A percentile compares a stretch with the other conserved stretches of the same genome.
These are phyloP conservation scores for Daldinia bambusicola DNA, from an alignment of 495 filamentous ascomycete species.

Conservation along the genomic window DNA sequence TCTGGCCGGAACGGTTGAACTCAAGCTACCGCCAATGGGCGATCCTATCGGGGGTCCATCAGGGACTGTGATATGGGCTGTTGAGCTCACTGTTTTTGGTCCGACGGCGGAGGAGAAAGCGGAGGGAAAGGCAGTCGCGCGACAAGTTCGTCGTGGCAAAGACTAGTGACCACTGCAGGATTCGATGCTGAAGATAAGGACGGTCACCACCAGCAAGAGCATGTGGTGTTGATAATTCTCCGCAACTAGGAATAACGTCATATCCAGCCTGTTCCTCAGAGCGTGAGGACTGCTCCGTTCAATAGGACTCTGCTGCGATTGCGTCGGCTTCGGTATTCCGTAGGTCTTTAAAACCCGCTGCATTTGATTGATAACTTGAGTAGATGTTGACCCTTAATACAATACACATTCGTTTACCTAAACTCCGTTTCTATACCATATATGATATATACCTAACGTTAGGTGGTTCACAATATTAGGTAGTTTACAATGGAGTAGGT, in stretches of 20 bases:
- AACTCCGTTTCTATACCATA: slow-evolving; percentile 2
- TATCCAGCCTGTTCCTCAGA: slow-evolving; percentile 8
- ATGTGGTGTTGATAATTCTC: slow-evolving; percentile 9
- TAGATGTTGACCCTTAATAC: slow-evolving; percentile 33
- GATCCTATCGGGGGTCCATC: slow-evolving; percentile 20
- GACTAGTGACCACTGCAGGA: neutral
- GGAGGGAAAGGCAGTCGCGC: slow-evolving; percentile 9
- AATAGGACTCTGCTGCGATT: slow-evolving; percentile 11
- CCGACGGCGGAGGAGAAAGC: slow-evolving; percentile 21
- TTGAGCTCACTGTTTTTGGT: slow-evolving; percentile 27
- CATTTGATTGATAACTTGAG: slow-evolving; percentile 29
- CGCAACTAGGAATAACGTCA: slow-evolving; percentile 9
- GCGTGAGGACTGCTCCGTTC: slow-evolving; percentile 8
- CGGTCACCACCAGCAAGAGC: slow-evolving; percentile 8
- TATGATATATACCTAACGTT: neutral
- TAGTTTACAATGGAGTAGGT: neutral
- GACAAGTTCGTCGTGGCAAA: slow-evolving; percentile 6
- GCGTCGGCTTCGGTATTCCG: slow-evolving; percentile 12
- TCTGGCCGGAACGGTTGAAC: slow-evolving; percentile 12
- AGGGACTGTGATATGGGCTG: slow-evolving; percentile 18
- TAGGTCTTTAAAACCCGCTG: slow-evolving; percentile 20
- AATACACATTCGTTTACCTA: slow-evolving; percentile 36
- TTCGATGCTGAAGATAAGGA: slow-evolving; percentile 5
- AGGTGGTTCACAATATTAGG: too few relatives aligned
- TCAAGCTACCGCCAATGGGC: slow-evolving; percentile 17